These are phyloP conservation scores for Geosmithia morbida DNA, from an alignment of 2,329 filamentous ascomycete species.

Conservation along the genomic window DNA sequence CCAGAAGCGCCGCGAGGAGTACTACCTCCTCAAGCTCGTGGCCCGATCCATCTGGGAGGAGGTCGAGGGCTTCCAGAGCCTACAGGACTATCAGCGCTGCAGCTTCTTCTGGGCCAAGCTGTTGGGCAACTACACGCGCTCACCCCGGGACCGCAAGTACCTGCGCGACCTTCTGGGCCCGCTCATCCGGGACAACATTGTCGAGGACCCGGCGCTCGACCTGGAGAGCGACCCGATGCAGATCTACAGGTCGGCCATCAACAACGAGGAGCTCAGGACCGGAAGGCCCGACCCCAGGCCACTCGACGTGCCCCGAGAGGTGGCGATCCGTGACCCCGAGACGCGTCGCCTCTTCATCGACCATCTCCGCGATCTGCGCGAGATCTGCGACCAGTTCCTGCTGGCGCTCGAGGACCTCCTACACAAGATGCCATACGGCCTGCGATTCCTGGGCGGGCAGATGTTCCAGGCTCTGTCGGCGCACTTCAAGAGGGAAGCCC, in stretches of 20 bases:
- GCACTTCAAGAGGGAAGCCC: slow-evolving; percentile 69
- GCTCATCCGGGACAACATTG: slow-evolving; percentile 78
- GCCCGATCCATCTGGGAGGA: slow-evolving; percentile 74
- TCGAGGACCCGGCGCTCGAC: slow-evolving; percentile 82
- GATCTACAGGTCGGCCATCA: slow-evolving; percentile 90
- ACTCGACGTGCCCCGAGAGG: slow-evolving; percentile 74
- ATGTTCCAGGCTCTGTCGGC: slow-evolving; percentile 65
- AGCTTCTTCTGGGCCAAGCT: slow-evolving; percentile 91
- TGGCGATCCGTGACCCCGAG: slow-evolving; percentile 91
- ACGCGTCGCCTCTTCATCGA: slow-evolving; percentile 88
- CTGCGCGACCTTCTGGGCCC: slow-evolving; percentile 75
- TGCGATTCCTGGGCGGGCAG: slow-evolving; percentile 77
- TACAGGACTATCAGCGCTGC: slow-evolving; percentile 78
- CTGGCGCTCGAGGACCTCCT: slow-evolving; percentile 66
- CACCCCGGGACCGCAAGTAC: slow-evolving; percentile 84
- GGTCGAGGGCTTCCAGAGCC: slow-evolving; percentile 52
- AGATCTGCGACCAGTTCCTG: slow-evolving; percentile 89
- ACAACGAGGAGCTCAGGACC: slow-evolving; percentile 91
- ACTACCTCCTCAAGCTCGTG: slow-evolving; percentile 85
- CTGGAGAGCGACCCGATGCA: slow-evolving; percentile 95
- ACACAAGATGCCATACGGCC: slow-evolving; percentile 81
- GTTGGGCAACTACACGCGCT: slow-evolving; percentile 75
- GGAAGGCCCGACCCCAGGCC: slow-evolving; percentile 69
- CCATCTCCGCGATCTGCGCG: slow-evolving; percentile 82
- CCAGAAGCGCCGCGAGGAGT: slow-evolving; percentile 92